Evolutionary conservation across 2,329 filamentous ascomycete species (phyloP), one percentile per base, ranked within the genome.

Genomic region (Calonectria pseudoturangicola): DNA sequence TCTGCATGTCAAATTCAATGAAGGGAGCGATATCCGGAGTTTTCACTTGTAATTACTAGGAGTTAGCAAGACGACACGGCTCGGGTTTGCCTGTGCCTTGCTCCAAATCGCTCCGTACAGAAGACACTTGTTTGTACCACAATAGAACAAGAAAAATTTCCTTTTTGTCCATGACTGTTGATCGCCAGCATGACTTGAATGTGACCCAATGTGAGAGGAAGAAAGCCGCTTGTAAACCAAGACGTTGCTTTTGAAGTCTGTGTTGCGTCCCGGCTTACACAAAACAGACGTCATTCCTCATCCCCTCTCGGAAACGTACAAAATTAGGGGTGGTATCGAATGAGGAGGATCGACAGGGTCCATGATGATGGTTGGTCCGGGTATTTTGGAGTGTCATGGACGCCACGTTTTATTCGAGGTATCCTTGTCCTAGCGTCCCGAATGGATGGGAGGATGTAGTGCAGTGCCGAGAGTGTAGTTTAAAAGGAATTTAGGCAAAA

Each of bases 21-120:
- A 66, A 72, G 74, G 73, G 66, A 80, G 74, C 73, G 76, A 80
- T 80, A 78, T 78, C 74, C 41, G 78, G 78, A 80, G 78, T 80
- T 80, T 79, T 80, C 77, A 75, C 70, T 77, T 80, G 70, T 74
- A 71, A 74, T 75, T 70, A 67, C 73, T 71, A 70, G 68, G 69
- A 67, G 66, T 68, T 73, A 71, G 72, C 71, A 67, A 63, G 72
- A 68, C 56, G 56, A 39, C 60, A 45, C 47, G 66, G 65, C 65
- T 72, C 58, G 67, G 58, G 28, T 28, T 63, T 62, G 45, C 67
- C 43, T 47, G 69, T 66, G 66, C 48, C 60, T 43, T 21, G 64
- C 56, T 36, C 47, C 36, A 13, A 63, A 36, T 51, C 16, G 36
- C 45, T 21, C 48, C 41, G 16, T 5, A 15, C 18, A 54, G 45